phyloP scores from a whole-genome alignment of 208 protist species.

The Leishmania turanica region DNA sequence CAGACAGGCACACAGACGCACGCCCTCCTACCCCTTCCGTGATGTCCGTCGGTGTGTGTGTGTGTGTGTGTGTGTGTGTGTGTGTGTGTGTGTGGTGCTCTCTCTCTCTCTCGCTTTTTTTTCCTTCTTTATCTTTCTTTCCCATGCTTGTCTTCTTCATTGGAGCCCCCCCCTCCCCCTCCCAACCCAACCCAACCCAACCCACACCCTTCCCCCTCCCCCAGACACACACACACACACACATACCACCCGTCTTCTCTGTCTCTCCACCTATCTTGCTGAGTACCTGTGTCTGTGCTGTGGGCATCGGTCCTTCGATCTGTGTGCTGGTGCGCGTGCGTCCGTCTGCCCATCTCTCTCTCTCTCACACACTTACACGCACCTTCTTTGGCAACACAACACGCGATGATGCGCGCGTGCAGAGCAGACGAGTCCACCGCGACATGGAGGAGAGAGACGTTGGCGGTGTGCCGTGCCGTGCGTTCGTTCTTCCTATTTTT shows the following conservation, averaged over 20 bases:
- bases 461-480: neutral
- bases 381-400: neutral
- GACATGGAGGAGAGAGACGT: neutral
- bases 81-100: neutral
- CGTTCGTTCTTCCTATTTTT: neutral
- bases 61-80: too few species aligned
- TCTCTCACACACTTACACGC: neutral
- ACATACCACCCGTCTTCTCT: neutral
- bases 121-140: neutral
- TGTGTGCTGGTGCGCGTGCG: neutral
- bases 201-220: too few species aligned
- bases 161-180: neutral
- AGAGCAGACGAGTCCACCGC: neutral
- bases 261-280: neutral
- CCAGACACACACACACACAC: neutral
- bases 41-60: neutral
- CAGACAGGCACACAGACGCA: neutral
- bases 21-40: neutral
- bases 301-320: neutral
- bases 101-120: neutral
- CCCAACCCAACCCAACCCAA: too few species aligned
- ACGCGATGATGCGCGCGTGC: neutral
- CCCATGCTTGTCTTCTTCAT: neutral
- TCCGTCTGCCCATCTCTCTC: neutral
- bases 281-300: neutral